Evolutionary conservation across 768 basidiomycete genomes (phyloP).

Genomic region (Hygrocybe coccinea): DNA sequence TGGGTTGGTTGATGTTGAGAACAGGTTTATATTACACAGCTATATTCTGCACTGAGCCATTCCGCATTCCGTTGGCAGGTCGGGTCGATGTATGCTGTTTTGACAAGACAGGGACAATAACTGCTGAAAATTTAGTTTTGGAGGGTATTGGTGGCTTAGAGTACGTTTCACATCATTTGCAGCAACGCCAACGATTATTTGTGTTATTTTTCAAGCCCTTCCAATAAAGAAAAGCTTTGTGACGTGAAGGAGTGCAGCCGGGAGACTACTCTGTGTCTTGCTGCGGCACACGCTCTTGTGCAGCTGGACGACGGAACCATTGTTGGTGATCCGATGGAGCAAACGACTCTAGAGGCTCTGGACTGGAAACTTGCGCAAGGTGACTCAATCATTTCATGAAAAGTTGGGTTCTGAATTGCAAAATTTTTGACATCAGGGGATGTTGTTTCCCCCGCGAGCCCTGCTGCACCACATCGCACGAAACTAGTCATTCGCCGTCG

Average conservation of each 20-base stretch:
- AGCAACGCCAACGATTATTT: constrained; percentile 5
- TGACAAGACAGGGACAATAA: constrained; percentile 99
- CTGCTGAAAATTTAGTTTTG: constrained; percentile 88
- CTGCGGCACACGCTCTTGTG: constrained; percentile 92
- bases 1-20: too few species aligned
- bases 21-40: constrained; percentile 42
- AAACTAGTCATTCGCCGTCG: constrained; percentile 75
- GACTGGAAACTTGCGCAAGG: constrained; percentile 81
- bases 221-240: constrained; percentile 61
- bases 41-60: constrained; percentile 98
- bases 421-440: constrained; percentile 61
- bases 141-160: constrained; percentile 91
- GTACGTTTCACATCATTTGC: constrained; percentile 44
- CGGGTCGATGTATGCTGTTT: constrained; percentile 98
- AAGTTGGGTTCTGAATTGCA: constrained; percentile 30
- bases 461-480: constrained; percentile 51
- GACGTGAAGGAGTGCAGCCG: constrained; percentile 70
- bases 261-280: constrained; percentile 83
- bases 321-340: constrained; percentile 99
- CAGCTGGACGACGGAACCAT: constrained; percentile 88
- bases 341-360: constrained; percentile 86
- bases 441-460: constrained; percentile 54
- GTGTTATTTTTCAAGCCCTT: constrained; percentile 37
- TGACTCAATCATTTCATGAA: constrained; percentile 16
- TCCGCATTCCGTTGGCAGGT: constrained; percentile 94